These are phyloP conservation scores for Fusarium praegraminearum DNA, from an alignment of 2,329 filamentous ascomycete genomes.

Conservation along the genomic window DNA sequence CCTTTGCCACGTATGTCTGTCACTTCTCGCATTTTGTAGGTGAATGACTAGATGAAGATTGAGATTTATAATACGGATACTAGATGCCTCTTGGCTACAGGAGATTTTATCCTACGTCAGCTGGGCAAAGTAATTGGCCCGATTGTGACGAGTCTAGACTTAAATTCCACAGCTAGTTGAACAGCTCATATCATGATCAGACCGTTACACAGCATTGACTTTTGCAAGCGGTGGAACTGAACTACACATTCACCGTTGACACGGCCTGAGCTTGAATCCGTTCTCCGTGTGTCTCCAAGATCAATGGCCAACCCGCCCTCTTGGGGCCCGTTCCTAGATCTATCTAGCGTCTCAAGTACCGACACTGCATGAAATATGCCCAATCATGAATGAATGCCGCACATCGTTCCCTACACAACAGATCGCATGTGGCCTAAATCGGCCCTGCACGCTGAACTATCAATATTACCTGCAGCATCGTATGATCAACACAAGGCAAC, in stretches of 20 bases:
- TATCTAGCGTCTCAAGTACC: conserved; percentile 3
- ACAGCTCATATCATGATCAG: neutral
- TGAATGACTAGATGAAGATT: neutral
- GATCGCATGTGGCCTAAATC: neutral
- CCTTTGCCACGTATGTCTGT: neutral
- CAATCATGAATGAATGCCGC: neutral
- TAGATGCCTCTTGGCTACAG: neutral
- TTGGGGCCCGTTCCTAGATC: neutral
- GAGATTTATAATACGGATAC: neutral
- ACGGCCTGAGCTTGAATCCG: neutral
- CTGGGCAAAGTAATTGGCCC: neutral
- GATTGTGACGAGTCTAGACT: neutral
- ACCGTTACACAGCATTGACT: neutral
- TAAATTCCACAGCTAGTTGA: neutral
- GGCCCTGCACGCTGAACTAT: neutral
- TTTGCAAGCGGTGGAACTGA: neutral
- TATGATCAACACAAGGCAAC: neutral
- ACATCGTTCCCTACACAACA: neutral
- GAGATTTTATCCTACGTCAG: neutral
- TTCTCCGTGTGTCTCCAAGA: neutral
- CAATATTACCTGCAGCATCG: neutral
- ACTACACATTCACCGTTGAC: neutral
- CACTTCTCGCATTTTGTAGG: neutral
- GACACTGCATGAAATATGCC: neutral
- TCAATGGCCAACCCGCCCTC: neutral